A percentile compares a stretch with the other conserved stretches of the same genome.
phyloP scores from a whole-genome alignment of 129 eudicot species.

The Chrysanthemum seticuspe region DNA sequence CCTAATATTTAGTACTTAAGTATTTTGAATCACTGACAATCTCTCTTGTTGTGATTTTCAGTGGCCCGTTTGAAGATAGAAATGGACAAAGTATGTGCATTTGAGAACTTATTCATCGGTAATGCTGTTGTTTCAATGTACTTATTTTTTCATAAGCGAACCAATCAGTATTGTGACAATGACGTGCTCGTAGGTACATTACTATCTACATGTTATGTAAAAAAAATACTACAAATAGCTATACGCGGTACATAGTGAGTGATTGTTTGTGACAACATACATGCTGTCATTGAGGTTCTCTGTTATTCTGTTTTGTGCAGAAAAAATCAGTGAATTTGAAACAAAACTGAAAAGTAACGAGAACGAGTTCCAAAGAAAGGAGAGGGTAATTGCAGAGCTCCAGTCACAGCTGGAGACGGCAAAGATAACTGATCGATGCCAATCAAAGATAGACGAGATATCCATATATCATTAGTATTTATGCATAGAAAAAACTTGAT shows the following conservation, averaged over 20 bases:
- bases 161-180: too few relatives aligned
- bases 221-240: constrained; percentile 7
- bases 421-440: constrained; percentile 30
- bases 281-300: background rate
- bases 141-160: background rate
- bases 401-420: constrained; percentile 51
- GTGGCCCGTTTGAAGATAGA: constrained; percentile 46
- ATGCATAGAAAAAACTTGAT: background rate
- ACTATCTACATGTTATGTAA: background rate
- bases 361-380: constrained; percentile 45
- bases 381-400: constrained; percentile 42
- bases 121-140: constrained; percentile 16
- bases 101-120: constrained; percentile 55
- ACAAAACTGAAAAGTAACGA: constrained; percentile 34
- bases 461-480: constrained; percentile 34
- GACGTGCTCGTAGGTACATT: background rate
- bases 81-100: constrained; percentile 47
- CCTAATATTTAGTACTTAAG: background rate
- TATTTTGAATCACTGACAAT: background rate
- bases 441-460: constrained; percentile 47
- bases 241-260: background rate
- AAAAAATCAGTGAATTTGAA: constrained; percentile 50
- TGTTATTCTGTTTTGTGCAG: constrained; percentile 37
- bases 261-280: constrained; percentile 2
- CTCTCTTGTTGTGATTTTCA: constrained; percentile 22